Conservation (phyloP, 1,284 basidiomycete species). For the Ganoderma resinaceum region DNA sequence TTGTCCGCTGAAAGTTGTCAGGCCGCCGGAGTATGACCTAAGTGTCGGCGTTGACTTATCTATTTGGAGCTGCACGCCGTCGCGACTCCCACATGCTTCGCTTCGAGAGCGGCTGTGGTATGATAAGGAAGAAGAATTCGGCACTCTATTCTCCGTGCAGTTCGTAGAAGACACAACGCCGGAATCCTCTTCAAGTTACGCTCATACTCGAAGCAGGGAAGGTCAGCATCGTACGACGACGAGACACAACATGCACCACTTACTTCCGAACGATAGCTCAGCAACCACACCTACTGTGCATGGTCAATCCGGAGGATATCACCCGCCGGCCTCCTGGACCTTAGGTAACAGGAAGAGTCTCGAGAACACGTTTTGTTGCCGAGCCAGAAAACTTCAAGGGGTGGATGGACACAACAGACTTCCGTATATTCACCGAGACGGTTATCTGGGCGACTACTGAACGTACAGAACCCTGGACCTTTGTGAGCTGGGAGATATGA, state of each 20-base stretch:
- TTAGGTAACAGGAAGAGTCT: conserved; percentile 6
- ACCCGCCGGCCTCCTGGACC: background rate
- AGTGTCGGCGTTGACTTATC: background rate
- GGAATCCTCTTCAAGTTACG: background rate
- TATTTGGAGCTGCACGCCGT: background rate
- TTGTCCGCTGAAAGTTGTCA: background rate
- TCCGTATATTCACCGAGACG: background rate
- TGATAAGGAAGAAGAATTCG: background rate
- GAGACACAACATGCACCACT: background rate
- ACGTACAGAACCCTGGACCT: background rate
- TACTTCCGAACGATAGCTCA: background rate
- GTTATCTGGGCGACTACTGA: background rate
- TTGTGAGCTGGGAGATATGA: background rate
- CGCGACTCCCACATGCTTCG: background rate
- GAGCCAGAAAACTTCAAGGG: conserved; percentile 6
- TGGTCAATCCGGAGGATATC: background rate
- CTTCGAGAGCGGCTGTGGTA: background rate
- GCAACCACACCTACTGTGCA: background rate
- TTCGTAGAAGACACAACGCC: background rate
- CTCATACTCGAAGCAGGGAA: background rate
- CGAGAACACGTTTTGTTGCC: background rate
- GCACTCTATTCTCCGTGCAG: background rate
- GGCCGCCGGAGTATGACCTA: background rate
- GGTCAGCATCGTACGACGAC: background rate
- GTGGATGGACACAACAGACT: background rate